Evolutionary conservation across 176 grass and related monocot species (phyloP).

Genomic region (Hsuehochloa calcarea): DNA sequence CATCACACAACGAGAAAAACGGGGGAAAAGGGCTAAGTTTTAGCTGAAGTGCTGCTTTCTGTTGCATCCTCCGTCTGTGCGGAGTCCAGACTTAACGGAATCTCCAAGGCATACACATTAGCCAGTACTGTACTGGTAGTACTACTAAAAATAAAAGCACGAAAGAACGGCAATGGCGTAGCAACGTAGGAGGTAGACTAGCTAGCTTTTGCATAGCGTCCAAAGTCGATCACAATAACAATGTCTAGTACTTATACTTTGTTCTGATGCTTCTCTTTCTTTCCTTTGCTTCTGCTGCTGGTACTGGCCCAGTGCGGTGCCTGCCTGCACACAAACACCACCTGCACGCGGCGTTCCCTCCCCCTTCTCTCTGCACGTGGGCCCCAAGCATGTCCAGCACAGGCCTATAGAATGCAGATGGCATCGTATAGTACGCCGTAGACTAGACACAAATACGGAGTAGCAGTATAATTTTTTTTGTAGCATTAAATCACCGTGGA

Average conservation of each 20-base stretch:
- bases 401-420: neutral
- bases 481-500: neutral
- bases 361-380: neutral
- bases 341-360: neutral
- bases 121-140: neutral
- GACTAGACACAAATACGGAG: neutral
- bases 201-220: conserved; percentile 6
- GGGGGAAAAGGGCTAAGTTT: neutral
- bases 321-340: neutral
- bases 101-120: conserved; percentile 10
- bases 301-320: neutral
- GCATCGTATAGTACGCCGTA: neutral
- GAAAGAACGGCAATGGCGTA: conserved; percentile 4
- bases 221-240: conserved; percentile 10
- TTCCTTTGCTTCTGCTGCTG: conserved; percentile 8
- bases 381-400: neutral
- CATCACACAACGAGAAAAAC: neutral
- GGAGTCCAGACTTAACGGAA: neutral
- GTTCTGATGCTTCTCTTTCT: neutral
- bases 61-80: conserved; percentile 2
- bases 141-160: conserved; percentile 3
- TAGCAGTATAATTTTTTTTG: neutral
- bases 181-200: neutral
- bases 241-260: neutral
- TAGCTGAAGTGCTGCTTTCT: conserved; percentile 30